Conservation (phyloP, 768 basidiomycete species). For the Leccinum truebloodii region DNA sequence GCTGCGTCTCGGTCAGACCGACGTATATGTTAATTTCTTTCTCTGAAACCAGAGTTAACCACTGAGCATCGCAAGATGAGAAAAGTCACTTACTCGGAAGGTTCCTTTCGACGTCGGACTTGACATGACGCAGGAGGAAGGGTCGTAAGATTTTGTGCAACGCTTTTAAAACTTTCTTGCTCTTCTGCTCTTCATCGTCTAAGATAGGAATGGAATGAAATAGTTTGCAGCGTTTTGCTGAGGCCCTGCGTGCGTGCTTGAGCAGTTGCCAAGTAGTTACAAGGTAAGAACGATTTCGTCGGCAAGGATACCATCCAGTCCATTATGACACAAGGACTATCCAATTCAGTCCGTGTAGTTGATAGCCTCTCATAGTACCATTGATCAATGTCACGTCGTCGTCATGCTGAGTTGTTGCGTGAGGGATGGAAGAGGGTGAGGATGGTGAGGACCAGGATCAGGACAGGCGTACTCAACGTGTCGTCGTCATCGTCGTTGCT, state of each 20-base stretch:
- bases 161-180: constrained; percentile 93
- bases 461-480: too few species aligned
- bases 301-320: constrained; percentile 94
- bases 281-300: constrained; percentile 69
- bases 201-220: constrained; percentile 94
- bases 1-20: constrained; percentile 94
- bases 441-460: too few species aligned
- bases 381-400: constrained; percentile 50
- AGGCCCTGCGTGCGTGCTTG: constrained; percentile 63
- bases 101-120: constrained; percentile 95
- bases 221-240: constrained; percentile 97
- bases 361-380: constrained; percentile 90
- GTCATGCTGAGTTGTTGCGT: too few species aligned
- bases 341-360: constrained; percentile 96
- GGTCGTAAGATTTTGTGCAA: constrained; percentile 95
- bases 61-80: background rate
- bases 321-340: constrained; percentile 95
- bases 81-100: constrained; percentile 62
- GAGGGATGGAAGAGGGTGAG: too few species aligned
- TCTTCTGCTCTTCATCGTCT: constrained; percentile 83
- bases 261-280: background rate
- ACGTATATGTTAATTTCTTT: constrained; percentile 99
- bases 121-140: constrained; percentile 91
- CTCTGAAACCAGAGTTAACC: constrained; percentile 46
- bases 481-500: too few species aligned